A percentile compares a stretch with the other conserved stretches of the same genome.
These are phyloP conservation scores for Fusarium denticulatum DNA, from an alignment of 2,329 filamentous ascomycete genomes.

Conservation along the genomic window DNA sequence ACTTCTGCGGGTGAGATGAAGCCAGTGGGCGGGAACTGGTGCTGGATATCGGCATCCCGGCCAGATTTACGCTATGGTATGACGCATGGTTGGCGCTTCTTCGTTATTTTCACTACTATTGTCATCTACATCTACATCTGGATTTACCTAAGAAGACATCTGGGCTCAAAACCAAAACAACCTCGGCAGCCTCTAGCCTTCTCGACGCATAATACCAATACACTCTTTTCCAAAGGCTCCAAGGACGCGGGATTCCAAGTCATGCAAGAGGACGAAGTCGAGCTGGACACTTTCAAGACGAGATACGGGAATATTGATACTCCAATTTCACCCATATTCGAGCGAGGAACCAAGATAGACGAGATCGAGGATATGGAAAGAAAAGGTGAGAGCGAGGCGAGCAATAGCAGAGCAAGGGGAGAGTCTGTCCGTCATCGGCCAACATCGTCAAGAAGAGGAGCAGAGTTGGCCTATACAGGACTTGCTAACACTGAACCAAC, in stretches of 20 bases:
- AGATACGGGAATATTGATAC: not conserved
- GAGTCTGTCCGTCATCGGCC: not conserved
- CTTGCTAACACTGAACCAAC: conserved; percentile 16
- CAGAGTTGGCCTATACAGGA: conserved; percentile 1
- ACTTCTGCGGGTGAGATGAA: conserved; percentile 33
- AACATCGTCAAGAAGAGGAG: not conserved
- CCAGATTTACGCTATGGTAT: conserved; percentile 55
- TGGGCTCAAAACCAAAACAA: not conserved
- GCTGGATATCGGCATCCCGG: conserved; percentile 55
- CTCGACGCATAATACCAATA: conserved; percentile 5
- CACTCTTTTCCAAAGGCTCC: conserved; percentile 3
- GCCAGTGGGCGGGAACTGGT: conserved; percentile 58
- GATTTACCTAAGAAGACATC: conserved; percentile 27
- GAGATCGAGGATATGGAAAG: conserved; percentile 11
- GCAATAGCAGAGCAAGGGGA: not conserved
- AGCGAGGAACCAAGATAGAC: conserved; percentile 1
- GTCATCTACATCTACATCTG: conserved; percentile 55
- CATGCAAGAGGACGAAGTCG: conserved; percentile 23
- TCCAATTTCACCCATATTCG: conserved; percentile 2
- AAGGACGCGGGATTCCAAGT: conserved; percentile 12
- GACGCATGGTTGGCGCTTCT: conserved; percentile 57
- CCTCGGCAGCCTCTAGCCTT: not conserved
- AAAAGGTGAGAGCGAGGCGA: conserved; percentile 2
- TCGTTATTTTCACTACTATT: conserved; percentile 53
- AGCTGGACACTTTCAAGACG: conserved; percentile 14